phyloP scores from a whole-genome alignment of 192 early-diverging fungal species.

The Backusella liffmaniae region DNA sequence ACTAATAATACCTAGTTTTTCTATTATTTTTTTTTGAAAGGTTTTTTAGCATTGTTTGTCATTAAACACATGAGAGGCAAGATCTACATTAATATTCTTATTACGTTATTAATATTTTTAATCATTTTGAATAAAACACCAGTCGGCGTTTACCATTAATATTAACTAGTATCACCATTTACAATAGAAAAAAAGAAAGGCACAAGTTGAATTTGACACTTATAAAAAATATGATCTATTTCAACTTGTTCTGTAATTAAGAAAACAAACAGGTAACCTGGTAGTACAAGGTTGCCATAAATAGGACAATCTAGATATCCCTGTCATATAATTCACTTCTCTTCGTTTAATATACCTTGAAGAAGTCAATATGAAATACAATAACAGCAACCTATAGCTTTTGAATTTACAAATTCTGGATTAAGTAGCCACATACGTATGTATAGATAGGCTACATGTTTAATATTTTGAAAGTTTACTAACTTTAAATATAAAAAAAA shows the following conservation, averaged over 20 bases:
- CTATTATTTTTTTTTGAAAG: background rate
- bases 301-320: background rate
- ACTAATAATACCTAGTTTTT: background rate
- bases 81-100: background rate
- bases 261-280: background rate
- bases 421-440: background rate
- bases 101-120: background rate
- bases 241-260: constrained; percentile 4
- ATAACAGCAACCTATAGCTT: background rate
- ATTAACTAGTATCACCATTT: background rate
- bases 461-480: background rate
- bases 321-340: background rate
- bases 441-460: background rate
- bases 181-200: background rate
- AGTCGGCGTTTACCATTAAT: background rate
- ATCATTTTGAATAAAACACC: background rate
- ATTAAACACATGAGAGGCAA: background rate
- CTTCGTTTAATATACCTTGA: background rate
- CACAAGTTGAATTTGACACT: background rate
- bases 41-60: background rate
- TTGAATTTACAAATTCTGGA: background rate
- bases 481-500: background rate
- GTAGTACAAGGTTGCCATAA: background rate
- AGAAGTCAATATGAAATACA: background rate
- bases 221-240: background rate